A percentile compares a stretch with the other conserved stretches of the same genome.
Evolutionary conservation across 352 stramenopile species (phyloP).

Genomic region (Thraustochytrium sp.): DNA sequence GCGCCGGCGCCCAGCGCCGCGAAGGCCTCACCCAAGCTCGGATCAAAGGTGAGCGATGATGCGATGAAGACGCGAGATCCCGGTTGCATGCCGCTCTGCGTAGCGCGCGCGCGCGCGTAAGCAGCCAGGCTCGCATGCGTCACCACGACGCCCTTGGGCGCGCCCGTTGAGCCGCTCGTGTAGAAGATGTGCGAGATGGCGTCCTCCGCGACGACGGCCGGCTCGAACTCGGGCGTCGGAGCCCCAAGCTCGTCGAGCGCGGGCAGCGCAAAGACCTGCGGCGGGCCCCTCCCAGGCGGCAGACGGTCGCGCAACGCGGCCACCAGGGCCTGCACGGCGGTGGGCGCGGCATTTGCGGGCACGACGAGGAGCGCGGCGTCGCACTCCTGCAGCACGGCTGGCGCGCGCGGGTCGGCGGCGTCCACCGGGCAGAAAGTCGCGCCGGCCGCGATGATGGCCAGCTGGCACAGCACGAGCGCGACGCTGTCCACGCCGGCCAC

Average conservation of each 20-base stretch:
- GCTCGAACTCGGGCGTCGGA: not conserved
- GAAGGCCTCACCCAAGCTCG: slow-evolving; percentile 31
- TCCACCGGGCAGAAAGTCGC: not conserved
- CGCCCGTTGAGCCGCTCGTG: slow-evolving; percentile 38
- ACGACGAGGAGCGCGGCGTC: not conserved
- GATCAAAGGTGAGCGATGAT: slow-evolving; percentile 41
- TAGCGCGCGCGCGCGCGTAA: not conserved
- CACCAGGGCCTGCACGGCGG: too few relatives aligned
- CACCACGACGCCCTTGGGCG: slow-evolving; percentile 41
- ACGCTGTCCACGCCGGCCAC: not conserved
- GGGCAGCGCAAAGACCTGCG: not conserved
- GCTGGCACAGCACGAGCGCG: not conserved
- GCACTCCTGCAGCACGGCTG: not conserved
- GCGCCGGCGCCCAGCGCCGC: not conserved
- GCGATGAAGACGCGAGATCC: not conserved
- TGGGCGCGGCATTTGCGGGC: too few relatives aligned
- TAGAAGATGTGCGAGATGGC: slow-evolving; percentile 44
- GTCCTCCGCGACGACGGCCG: not conserved
- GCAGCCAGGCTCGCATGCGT: not conserved
- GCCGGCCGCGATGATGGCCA: slow-evolving; percentile 2
- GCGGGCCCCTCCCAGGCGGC: not conserved
- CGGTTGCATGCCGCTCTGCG: not conserved
- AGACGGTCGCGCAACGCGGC: too few relatives aligned
- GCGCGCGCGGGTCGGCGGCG: not conserved
- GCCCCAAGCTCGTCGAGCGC: not conserved